Evolutionary conservation across 1,284 basidiomycete genomes (phyloP), one percentile per base, ranked within the genome.

Genomic region (Cryptococcus neoformans): DNA sequence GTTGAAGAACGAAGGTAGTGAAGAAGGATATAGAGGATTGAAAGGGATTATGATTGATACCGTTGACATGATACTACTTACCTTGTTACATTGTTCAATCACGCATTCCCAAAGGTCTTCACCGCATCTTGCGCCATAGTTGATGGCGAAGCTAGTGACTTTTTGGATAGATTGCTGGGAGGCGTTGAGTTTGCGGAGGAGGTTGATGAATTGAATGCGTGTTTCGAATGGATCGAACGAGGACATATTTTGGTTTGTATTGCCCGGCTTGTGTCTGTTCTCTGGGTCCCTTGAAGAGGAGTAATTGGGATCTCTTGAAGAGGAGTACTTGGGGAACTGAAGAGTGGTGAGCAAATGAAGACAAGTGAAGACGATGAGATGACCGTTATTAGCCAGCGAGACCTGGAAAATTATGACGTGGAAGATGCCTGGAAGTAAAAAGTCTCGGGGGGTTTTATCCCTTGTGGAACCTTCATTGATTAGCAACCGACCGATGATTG

Each of bases 71-170:
- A 14, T 28, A 28, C 28, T 28, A 62, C 77, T 39, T 55, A 87
- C 90, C 83, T 90, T 92, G 72, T 85, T 86, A 63, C 87, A 90
- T 79, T 95, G 89, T 70, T 95, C 91, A 17, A 92, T 78, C 49
- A 96, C 84, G 69, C 92, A 96, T 63, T 94, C 92, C 93, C 93
- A 97, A 4, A 98, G 78, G 72, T 96, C 92, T 65, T 95, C 90
- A 9, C 90, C 89, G 58, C 89, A 92, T 51, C 83, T 81, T 1
- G 85, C 79, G 55, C 88, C 92, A 73, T 90, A 87, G 72, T 92
- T 92, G 59, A 95, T 81, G 2, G 91, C 90, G 70, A 87, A 95
- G 2, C 83, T 81, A 34, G 95, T 90, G 37, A 91, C 87, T 73
- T 90, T 92, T 70, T 90, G 88, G 52, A 96, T 95, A 40, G 90